phyloP scores from a whole-genome alignment of 768 basidiomycete genomes.

The Mycena polygramma region DNA sequence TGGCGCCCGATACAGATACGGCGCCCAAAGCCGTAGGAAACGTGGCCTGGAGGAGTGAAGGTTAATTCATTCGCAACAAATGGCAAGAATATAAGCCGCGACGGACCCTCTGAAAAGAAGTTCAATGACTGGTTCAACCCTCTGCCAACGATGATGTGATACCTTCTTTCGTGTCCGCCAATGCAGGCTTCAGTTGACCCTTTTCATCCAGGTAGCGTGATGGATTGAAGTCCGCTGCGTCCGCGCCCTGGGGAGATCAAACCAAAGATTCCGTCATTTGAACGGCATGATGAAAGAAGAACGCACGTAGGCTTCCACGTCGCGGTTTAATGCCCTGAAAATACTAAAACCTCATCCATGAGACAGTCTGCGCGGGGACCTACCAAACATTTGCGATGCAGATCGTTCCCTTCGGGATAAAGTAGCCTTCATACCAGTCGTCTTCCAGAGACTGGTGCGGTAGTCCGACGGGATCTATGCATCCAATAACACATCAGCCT shows the following conservation, averaged over 20 bases:
- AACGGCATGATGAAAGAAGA: too few relatives aligned
- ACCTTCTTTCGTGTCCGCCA: constrained; percentile 2
- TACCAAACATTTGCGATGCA: background rate
- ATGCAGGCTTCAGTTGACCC: background rate
- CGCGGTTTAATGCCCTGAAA: background rate
- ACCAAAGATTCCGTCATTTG: background rate
- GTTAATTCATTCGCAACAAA: too few relatives aligned
- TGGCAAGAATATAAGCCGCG: too few relatives aligned
- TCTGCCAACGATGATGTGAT: background rate
- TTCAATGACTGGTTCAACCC: background rate
- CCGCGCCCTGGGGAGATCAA: background rate
- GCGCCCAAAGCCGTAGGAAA: too few relatives aligned
- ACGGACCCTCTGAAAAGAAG: too few relatives aligned
- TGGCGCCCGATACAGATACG: background rate
- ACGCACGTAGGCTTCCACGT: background rate
- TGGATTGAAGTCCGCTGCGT: background rate
- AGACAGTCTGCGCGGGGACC: too few relatives aligned
- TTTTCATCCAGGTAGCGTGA: background rate
- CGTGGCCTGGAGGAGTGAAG: too few relatives aligned
- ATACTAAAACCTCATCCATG: too few relatives aligned
- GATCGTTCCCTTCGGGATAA: constrained; percentile 55
- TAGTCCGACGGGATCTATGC: background rate
- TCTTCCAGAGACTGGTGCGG: constrained; percentile 50
- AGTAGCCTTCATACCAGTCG: constrained; percentile 60
- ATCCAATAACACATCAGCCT: too few relatives aligned